Evolutionary conservation across 2,329 filamentous ascomycete species (phyloP), one percentile per base, ranked within the genome.

Genomic region (Chaetomiaceae sp.): DNA sequence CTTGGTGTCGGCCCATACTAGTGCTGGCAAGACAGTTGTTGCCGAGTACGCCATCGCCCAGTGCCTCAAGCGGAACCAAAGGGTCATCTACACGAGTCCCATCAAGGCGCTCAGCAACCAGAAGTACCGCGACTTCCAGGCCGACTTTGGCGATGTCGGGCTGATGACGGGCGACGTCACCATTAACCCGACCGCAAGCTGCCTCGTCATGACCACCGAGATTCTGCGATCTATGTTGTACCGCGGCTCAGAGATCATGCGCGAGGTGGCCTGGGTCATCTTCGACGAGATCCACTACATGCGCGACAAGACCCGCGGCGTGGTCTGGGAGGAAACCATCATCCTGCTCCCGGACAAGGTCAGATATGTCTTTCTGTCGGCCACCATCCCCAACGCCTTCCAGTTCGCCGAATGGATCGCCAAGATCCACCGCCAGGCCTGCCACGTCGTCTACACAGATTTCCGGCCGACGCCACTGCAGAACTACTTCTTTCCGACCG

Each of bases 251-350:
- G 94, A 99, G 74, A 97, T 99, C 61, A 99, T 99, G 92, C 90
- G 94, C 62, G 94, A 99, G 75, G 95, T 99, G 1, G 91, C 88
- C 14, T 99, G 94, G 94, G 95, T 99, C 1, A 78, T 99, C 2
- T 99, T 99, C 64, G 94, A 99, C 71, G 94, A 99, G 71, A 95
- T 99, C 58, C 94, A 99, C 72, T 99, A 99, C 72, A 87, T 99
- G 84, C 85, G 94, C 66, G 94, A 99, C 72, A 95, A 95, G 72
- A 81, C 84, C 47, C 82, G 94, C 72, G 94, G 94, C 76, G 94
- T 99, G 0, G 94, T 99, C 2, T 99, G 94, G 94, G 94, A 99
- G 71, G 94, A 99, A 75, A 97, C 94, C 36, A 97, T 99, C 67
- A 99, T 99, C 65, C 80, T 99, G 61, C 79, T 99, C 27, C 94